Base-by-base conservation (phyloP, 2,329 filamentous ascomycete genomes). In the Sclerotinia glacialis region DNA sequence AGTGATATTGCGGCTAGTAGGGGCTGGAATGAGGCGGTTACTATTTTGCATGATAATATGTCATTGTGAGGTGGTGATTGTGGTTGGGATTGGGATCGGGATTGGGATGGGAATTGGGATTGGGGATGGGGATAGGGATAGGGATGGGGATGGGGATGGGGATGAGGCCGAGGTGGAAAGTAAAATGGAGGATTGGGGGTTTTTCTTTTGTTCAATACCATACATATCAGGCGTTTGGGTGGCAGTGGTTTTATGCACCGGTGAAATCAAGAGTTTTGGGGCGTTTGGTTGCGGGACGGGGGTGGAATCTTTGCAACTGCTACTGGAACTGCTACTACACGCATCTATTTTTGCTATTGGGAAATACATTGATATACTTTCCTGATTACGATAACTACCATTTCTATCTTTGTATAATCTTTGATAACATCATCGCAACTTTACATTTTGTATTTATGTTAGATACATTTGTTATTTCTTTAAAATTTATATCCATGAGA, bases 1-100 rank as follows among this genome's bases (percentile, higher is more conserved):
- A 77, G 83, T 16, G 84, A 89, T 70, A 84, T 89, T 68, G 85
- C 86, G 18, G 79, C 80, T 14, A 81, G 82, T 34, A 78, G 85
- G 34, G 84, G 84, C 12, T 86, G 86, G 83, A 80, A 83, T 9
- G 86, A 88, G 75, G 85, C 83, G 0, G 79, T 81, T 18, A 60
- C 46, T 31, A 61, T 65, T 21, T 53, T 65, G 54, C 64, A 65
- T 42, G 64, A 65, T 37, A 65, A 65, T 18, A 65, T 65, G 64
- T 60, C 54, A 14, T 61, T 65, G 54, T 65, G 53, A 55, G 12
- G 12, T 40, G 14, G 37, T 40, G 12, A 16, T 40, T 40, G 37
- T 16, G 37, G 37, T 40, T 40, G 37, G 5, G 31, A 26, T 40
- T 55, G 18, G 21, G 50, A 11, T n/a, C 26, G 14, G 18, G 31